A percentile compares a stretch with the other conserved stretches of the same genome.
phyloP scores from a whole-genome alignment of 2,329 filamentous ascomycete genomes.

The Huntiella bhutanensis region DNA sequence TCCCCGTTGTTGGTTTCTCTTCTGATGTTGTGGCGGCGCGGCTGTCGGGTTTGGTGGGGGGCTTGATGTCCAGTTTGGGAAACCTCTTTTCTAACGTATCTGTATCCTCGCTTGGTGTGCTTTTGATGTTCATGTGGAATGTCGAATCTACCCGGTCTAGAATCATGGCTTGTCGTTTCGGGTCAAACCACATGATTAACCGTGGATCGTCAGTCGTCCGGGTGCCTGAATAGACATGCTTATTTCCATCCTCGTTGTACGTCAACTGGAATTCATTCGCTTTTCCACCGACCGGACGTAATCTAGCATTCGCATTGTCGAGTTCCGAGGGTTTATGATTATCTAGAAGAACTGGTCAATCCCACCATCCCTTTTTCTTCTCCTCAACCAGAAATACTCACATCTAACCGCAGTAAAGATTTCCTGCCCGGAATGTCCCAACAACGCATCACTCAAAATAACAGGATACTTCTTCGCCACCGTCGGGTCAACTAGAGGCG shows the following conservation, averaged over 20 bases:
- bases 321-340: conserved; percentile 41
- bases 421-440: conserved; percentile 36
- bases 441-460: conserved; percentile 41
- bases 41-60: conserved; percentile 10
- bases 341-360: conserved; percentile 22
- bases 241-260: conserved; percentile 34
- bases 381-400: conserved; percentile 15
- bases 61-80: conserved; percentile 36
- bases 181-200: conserved; percentile 59
- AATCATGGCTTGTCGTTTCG: conserved; percentile 54
- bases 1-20: conserved; percentile 1
- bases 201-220: conserved; percentile 36
- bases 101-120: conserved; percentile 46
- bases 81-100: conserved; percentile 45
- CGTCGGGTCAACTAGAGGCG: conserved; percentile 34
- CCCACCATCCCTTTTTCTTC: too few relatives aligned
- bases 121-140: conserved; percentile 71
- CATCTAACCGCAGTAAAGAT: conserved; percentile 42
- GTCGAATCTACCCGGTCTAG: conserved; percentile 66
- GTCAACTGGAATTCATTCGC: conserved; percentile 36
- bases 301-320: conserved; percentile 27
- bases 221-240: conserved; percentile 41
- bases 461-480: conserved; percentile 43
- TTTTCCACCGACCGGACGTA: conserved; percentile 31
- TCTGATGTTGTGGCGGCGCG: neutral